Percentiles rank a stretch among this genome's conserved stretches.
Conservation (phyloP, 495 filamentous ascomycete genomes). For the Podospora anserina region DNA sequence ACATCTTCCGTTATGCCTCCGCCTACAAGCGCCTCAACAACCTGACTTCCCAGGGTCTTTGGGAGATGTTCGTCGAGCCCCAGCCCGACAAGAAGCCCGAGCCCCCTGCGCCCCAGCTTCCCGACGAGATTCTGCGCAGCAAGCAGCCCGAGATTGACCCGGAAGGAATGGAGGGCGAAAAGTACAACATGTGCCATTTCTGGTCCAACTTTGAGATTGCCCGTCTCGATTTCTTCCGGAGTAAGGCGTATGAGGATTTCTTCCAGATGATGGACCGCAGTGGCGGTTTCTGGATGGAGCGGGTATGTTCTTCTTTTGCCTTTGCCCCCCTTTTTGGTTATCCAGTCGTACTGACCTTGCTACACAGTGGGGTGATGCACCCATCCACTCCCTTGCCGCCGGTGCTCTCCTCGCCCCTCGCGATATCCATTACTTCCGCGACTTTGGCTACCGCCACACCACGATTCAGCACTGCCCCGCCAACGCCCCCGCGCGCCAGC, state of each 20-base stretch:
- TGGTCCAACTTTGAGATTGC: slow-evolving; percentile 99
- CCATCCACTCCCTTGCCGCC: slow-evolving; percentile 95
- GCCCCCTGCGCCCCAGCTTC: slow-evolving; percentile 62
- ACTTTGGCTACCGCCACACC: slow-evolving; percentile 97
- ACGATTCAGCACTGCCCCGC: slow-evolving; percentile 98
- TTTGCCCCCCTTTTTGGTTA: not conserved
- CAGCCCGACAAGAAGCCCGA: slow-evolving; percentile 54
- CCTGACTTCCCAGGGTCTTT: slow-evolving; percentile 84
- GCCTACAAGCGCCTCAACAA: slow-evolving; percentile 95
- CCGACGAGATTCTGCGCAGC: slow-evolving; percentile 76
- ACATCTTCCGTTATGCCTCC: slow-evolving; percentile 99
- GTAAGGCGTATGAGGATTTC: slow-evolving; percentile 95
- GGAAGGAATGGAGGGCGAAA: slow-evolving; percentile 95
- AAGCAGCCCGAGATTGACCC: slow-evolving; percentile 77
- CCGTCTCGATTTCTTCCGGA: slow-evolving; percentile 88
- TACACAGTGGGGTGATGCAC: slow-evolving; percentile 95
- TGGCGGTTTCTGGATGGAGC: slow-evolving; percentile 98
- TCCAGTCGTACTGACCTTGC: slow-evolving; percentile 25
- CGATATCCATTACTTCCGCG: slow-evolving; percentile 98
- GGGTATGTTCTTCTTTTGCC: slow-evolving; percentile 56
- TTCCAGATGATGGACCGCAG: slow-evolving; percentile 99
- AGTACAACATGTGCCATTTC: slow-evolving; percentile 99
- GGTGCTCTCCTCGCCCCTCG: slow-evolving; percentile 75
- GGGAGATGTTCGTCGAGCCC: slow-evolving; percentile 97
- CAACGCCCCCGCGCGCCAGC: slow-evolving; percentile 88